phyloP scores from a whole-genome alignment of 495 filamentous ascomycete genomes.

The Neurospora intermedia region DNA sequence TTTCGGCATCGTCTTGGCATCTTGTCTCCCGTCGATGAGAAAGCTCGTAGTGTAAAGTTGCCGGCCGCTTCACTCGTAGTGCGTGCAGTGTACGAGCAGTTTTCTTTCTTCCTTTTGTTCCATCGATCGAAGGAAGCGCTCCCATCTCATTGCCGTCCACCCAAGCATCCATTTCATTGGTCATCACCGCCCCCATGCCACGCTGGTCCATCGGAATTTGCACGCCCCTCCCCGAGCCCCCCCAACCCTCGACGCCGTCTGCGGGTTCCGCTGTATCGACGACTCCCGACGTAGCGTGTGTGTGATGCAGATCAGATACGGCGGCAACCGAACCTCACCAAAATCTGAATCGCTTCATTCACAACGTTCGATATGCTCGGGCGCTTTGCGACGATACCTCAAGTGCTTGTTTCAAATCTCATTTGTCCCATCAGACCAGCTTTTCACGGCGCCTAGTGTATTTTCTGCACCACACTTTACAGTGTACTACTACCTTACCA shows the following conservation, averaged over 20 bases:
- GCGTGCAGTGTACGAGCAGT: background rate
- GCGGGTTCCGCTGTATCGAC: background rate
- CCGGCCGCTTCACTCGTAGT: background rate
- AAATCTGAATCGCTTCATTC: background rate
- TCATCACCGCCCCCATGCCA: background rate
- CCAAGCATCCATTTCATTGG: background rate
- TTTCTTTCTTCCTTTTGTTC: background rate
- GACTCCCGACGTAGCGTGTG: background rate
- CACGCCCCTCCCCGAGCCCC: background rate
- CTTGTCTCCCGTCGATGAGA: background rate
- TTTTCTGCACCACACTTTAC: background rate
- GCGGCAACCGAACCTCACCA: background rate
- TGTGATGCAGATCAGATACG: background rate
- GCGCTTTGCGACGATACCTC: background rate
- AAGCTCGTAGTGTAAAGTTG: background rate
- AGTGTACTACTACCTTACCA: background rate
- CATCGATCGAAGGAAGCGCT: background rate
- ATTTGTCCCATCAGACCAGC: background rate
- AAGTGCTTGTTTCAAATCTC: background rate
- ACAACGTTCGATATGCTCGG: background rate
- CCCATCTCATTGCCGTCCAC: background rate
- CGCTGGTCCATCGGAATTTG: background rate
- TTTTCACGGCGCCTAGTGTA: background rate
- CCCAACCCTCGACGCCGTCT: background rate
- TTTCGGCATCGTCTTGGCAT: background rate